Evolutionary conservation across 1,284 basidiomycete species (phyloP), one percentile per base, ranked within the genome.

Genomic region (Tremellales sp.): DNA sequence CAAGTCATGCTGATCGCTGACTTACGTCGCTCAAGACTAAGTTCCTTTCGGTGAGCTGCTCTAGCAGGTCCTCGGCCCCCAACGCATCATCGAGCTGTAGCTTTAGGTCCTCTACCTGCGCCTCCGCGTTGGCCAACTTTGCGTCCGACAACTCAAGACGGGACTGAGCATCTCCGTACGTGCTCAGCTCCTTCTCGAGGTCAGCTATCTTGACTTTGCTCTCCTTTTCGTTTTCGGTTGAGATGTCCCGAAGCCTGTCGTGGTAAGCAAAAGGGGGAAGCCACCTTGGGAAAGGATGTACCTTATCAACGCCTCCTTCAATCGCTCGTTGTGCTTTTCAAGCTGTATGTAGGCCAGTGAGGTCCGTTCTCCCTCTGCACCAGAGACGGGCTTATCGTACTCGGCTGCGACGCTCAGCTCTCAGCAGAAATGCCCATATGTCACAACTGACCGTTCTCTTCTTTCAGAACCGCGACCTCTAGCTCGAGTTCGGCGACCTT

Each of bases 51-150:
- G 94, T 97, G 31, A 99, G 79, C 64, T 92, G 86, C 40, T 97
- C 91, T 5, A 98, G 82, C 80, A 99, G 86, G 56, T 98, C 96
- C 70, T 98, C 93, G 0, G 92, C 91, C 17, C 89, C 89, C 2
- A 96, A 79, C 0, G 96, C 90, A 68, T 94, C 91, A 65, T 99
- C 96, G 10, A 98, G 82, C 69, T 98, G 94, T 15, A 83, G 67
- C 71, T 97, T 97, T 52, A 98, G 83, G 51, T 97, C 91, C 58
- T 96, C 91, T 24, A 97, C 84, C 60, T 96, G 89, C 1, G 81
- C 80, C 64, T 97, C 91, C 5, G 90, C 87, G 59, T 89, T 89
- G 21, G 84, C 75, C 2, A 96, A 80, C 65, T 88, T 89, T 61
- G 85, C 83, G 24, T 87, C 77, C 0, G 85, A 79, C 24, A 85